Percentiles rank a stretch among this genome's conserved stretches.
Conservation (phyloP, 768 basidiomycete genomes). For the Pleurotus pulmonarius region DNA sequence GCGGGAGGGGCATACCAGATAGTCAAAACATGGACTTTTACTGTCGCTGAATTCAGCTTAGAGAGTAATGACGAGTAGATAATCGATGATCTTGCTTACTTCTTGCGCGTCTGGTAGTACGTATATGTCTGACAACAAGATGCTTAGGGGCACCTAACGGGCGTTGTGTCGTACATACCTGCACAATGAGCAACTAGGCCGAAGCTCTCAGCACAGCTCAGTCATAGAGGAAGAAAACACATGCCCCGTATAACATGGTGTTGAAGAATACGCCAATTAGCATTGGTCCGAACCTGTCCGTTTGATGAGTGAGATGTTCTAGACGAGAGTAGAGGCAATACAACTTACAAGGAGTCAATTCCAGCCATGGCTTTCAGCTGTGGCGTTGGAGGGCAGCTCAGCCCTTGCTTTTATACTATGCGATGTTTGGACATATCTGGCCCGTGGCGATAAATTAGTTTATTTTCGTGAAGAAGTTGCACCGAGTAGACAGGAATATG, state of each 20-base stretch:
- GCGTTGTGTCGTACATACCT: not conserved
- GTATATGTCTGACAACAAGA: slow-evolving; percentile 20
- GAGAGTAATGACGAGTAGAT: not conserved
- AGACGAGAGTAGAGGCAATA: no score
- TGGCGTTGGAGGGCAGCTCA: no score
- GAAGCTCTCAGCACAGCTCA: slow-evolving; percentile 7
- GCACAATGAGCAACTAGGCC: not conserved
- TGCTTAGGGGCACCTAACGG: no score
- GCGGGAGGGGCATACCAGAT: not conserved
- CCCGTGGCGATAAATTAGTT: no score
- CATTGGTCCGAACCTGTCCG: slow-evolving; percentile 11
- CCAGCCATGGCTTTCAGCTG: no score
- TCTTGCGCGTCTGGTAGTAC: slow-evolving; percentile 32
- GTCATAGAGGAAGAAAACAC: slow-evolving; percentile 12
- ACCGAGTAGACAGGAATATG: no score
- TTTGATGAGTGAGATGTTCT: no score
- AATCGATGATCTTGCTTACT: slow-evolving; percentile 12
- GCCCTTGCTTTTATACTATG: no score
- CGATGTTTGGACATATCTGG: no score
- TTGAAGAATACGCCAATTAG: slow-evolving; percentile 18
- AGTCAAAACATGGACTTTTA: slow-evolving; percentile 28
- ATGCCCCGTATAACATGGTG: slow-evolving; percentile 13
- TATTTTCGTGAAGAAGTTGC: no score
- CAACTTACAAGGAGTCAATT: no score
- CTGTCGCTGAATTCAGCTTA: not conserved